Evolutionary conservation across 2,329 filamentous ascomycete genomes (phyloP).

Genomic region (Pestalotiopsis sp.): DNA sequence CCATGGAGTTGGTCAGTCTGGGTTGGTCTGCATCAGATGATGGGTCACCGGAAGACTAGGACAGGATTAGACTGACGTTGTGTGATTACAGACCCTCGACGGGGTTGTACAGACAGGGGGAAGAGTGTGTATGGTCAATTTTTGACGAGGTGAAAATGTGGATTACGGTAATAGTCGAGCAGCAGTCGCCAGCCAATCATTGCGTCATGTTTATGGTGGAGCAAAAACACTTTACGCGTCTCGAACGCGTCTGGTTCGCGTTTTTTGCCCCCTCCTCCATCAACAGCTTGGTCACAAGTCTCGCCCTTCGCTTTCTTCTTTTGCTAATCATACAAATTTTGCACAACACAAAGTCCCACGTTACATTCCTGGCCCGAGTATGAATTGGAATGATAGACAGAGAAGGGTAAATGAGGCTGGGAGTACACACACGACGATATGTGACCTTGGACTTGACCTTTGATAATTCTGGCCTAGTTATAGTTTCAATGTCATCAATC

Average conservation of each 20-base stretch:
- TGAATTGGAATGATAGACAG: not conserved
- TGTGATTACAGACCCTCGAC: not conserved
- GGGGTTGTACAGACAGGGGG: not conserved
- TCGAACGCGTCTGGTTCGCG: slow-evolving; percentile 2
- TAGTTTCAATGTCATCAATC: no score
- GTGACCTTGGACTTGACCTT: not conserved
- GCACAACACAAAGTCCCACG: slow-evolving; percentile 8
- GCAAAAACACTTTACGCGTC: slow-evolving; percentile 6
- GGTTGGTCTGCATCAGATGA: not conserved
- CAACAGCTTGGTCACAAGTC: not conserved
- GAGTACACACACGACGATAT: not conserved
- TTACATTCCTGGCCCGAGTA: not conserved
- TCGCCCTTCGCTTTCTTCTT: not conserved
- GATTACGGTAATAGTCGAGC: not conserved
- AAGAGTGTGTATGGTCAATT: not conserved
- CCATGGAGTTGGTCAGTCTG: not conserved
- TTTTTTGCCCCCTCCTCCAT: not conserved
- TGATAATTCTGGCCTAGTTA: not conserved
- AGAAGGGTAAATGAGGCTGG: not conserved
- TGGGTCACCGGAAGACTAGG: not conserved
- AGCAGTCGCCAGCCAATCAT: not conserved
- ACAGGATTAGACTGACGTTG: not conserved
- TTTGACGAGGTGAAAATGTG: not conserved
- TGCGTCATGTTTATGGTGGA: not conserved
- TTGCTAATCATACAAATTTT: not conserved